These are phyloP conservation scores for Suillus decipiens DNA, from an alignment of 768 basidiomycete genomes.

Conservation along the genomic window DNA sequence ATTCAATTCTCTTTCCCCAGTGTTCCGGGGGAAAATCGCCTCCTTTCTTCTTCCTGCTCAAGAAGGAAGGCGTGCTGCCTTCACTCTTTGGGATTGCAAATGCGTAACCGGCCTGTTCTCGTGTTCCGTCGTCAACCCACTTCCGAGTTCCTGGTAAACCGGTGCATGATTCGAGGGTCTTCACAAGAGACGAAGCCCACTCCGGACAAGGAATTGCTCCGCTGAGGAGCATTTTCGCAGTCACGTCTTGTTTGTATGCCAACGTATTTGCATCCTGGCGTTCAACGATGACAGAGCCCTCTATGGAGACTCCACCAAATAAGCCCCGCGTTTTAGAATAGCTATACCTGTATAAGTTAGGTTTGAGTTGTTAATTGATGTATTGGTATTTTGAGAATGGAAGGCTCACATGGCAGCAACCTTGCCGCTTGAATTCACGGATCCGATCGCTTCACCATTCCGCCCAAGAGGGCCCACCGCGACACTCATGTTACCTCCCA, in stretches of 20 bases:
- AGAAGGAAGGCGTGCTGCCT: constrained; percentile 31
- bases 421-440: constrained; percentile 81
- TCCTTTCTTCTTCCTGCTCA: constrained; percentile 48
- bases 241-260: constrained; percentile 76
- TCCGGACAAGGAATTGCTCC: constrained; percentile 72
- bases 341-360: constrained; percentile 62
- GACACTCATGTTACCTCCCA: constrained; percentile 89
- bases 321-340: constrained; percentile 92
- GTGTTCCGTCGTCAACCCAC: constrained; percentile 63
- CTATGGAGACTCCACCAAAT: constrained; percentile 88
- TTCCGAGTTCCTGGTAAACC: constrained; percentile 64
- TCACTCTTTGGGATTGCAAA: constrained; percentile 49
- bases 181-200: constrained; percentile 78
- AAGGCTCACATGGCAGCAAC: constrained; percentile 81
- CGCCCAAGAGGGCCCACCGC: constrained; percentile 92
- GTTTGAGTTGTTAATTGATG: constrained; percentile 10
- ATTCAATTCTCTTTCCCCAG: constrained; percentile 54
- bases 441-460: constrained; percentile 87
- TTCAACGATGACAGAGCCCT: constrained; percentile 91
- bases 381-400: constrained; percentile 8
- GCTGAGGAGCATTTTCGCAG: constrained; percentile 76
- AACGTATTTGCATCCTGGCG: constrained; percentile 89
- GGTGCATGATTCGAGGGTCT: constrained; percentile 71
- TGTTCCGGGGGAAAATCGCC: constrained; percentile 60
- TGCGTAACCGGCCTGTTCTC: constrained; percentile 48